Evolutionary conservation across 163 green algal genomes (phyloP), one percentile per base, ranked within the genome.

Genomic region (Scenedesmus sp.): DNA sequence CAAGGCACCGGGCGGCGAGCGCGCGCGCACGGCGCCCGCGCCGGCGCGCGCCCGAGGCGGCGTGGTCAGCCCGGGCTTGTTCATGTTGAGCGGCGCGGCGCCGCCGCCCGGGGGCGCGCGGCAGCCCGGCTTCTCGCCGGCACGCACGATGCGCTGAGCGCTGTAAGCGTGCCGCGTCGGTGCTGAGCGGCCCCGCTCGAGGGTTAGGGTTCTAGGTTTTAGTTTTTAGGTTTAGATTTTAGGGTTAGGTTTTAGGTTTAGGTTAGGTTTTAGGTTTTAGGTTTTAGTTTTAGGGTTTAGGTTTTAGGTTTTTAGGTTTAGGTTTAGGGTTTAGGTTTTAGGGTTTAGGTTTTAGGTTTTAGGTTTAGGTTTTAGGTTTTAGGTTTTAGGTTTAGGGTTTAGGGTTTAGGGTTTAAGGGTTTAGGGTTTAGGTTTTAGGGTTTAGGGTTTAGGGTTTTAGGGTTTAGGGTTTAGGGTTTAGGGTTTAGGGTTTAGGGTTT

Each of bases 241-340:
- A 20, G 31, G 54, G 34, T 63, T 63, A n/a, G n/a, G n/a, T n/a
- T n/a, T n/a, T n/a, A n/a, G n/a, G n/a, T n/a, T n/a, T n/a, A n/a
- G n/a, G 1, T 20, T 11, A 69, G 54, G 54, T 63, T 63, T 63
- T 42, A 24, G 54, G 54, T 63, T 63, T 63, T 34, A 20, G 31
- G 54, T 28, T 28, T 34, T 31, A 20, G 31, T 28, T 63, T 63
- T 34, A 20, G 31, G 54, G 13, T 28, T 63, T 34, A 20, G 31
- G 54, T 63, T 63, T 63, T 42, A 24, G 54, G 54, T 63, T 63
- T 63, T 42, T n/a, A 24, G 54, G 34, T 63, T 63, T 42, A 24
- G 54, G 54, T 63, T 63, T 63, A 63, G 54, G 54, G 15, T 63
- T 63, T 63, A 63, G 54, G 54, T 4, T 63, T 63, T 63, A 63